Percentiles rank a stretch among this genome's conserved stretches.
Conservation (phyloP, 2,329 filamentous ascomycete species). For the Rhinocladiella similis region DNA sequence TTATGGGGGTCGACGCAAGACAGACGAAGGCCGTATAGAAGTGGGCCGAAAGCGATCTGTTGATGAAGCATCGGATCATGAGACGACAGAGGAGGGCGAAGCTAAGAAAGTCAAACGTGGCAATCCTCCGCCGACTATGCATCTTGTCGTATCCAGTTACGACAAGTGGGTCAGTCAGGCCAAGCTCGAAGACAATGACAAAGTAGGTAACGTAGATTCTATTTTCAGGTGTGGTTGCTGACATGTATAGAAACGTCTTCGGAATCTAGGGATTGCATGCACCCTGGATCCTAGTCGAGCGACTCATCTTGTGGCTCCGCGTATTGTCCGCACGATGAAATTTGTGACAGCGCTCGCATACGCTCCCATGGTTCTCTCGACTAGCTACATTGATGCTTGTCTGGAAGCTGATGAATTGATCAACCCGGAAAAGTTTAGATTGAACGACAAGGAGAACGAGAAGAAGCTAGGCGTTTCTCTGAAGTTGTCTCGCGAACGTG, state of each 20-base stretch:
- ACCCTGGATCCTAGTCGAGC: constrained; percentile 74
- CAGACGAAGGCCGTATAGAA: constrained; percentile 39
- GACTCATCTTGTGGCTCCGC: constrained; percentile 84
- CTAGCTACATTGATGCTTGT: constrained; percentile 75
- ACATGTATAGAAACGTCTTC: constrained; percentile 67
- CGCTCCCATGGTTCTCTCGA: constrained; percentile 74
- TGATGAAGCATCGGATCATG: constrained; percentile 35
- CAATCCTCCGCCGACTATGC: constrained; percentile 65
- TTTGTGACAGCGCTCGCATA: constrained; percentile 85
- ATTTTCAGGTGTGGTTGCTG: constrained; percentile 3
- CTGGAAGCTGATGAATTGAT: constrained; percentile 68
- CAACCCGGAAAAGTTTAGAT: constrained; percentile 63
- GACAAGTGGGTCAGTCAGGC: constrained; percentile 74
- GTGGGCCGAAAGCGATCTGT: constrained; percentile 45
- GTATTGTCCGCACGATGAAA: constrained; percentile 86
- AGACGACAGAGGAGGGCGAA: constrained; percentile 42
- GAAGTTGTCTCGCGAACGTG: constrained; percentile 65
- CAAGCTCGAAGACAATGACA: constrained; percentile 75
- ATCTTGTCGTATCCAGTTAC: constrained; percentile 81
- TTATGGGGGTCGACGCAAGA: constrained; percentile 56
- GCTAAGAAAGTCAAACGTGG: constrained; percentile 55
- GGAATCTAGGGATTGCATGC: constrained; percentile 78
- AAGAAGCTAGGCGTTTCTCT: constrained; percentile 69
- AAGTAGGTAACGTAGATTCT: constrained; percentile 55
- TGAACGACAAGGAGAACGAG: constrained; percentile 74